A percentile compares a stretch with the other conserved stretches of the same genome.
Conservation (phyloP, 1,284 basidiomycete genomes). For the Cryptococcus sp. region DNA sequence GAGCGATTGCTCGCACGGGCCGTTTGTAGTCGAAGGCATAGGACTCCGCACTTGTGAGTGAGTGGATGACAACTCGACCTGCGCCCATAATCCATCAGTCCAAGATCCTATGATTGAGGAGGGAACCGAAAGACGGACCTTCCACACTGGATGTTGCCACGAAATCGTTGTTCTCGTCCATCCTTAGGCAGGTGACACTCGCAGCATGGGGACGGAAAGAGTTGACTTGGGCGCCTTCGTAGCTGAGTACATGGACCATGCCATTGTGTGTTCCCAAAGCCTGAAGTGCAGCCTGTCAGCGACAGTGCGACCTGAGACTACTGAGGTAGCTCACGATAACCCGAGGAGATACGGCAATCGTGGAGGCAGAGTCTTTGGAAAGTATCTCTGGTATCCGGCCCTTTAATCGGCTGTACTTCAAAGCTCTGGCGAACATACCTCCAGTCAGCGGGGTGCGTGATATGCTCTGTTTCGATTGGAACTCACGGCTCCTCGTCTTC, state of each 20-base stretch:
- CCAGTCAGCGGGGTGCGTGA: background rate
- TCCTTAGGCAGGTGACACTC: constrained; percentile 75
- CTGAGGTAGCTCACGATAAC: constrained; percentile 58
- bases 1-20: constrained; percentile 81
- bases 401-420: constrained; percentile 84
- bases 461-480: background rate
- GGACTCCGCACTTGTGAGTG: constrained; percentile 73
- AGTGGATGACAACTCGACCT: constrained; percentile 87
- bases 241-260: constrained; percentile 80
- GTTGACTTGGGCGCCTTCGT: constrained; percentile 77
- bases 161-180: constrained; percentile 84
- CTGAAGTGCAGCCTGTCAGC: constrained; percentile 50
- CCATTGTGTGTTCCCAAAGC: constrained; percentile 88
- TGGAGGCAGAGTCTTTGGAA: constrained; percentile 80
- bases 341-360: constrained; percentile 71
- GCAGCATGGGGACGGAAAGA: constrained; percentile 92
- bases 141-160: constrained; percentile 92
- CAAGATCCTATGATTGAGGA: constrained; percentile 30
- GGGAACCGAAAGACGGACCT: constrained; percentile 57
- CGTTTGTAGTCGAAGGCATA: constrained; percentile 90
- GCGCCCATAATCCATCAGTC: background rate
- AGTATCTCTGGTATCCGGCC: constrained; percentile 75
- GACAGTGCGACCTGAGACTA: background rate
- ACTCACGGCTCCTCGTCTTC: constrained; percentile 49
- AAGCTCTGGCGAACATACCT: constrained; percentile 50